Conservation (phyloP, 148 eudicot genomes). For the Fagopyrum homotropicum region DNA sequence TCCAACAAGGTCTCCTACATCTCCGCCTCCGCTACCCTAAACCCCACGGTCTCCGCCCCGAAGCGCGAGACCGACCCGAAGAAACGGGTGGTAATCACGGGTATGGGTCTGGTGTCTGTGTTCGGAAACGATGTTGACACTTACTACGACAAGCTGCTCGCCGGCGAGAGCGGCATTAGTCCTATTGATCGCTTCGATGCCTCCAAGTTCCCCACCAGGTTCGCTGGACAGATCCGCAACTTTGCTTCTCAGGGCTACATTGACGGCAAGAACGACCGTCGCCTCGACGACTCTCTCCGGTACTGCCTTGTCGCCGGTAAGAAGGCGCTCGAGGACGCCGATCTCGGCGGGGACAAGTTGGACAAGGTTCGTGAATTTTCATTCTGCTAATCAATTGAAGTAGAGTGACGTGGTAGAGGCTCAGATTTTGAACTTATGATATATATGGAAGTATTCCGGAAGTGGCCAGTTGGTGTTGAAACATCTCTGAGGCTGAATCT, state of each 20-base stretch:
- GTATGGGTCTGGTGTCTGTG: slow-evolving; percentile 88
- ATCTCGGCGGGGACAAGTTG: slow-evolving; percentile 49
- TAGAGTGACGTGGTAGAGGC: too few species aligned
- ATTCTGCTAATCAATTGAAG: too few species aligned
- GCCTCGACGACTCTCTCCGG: slow-evolving; percentile 53
- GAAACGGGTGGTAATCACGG: slow-evolving; percentile 86
- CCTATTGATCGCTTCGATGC: slow-evolving; percentile 81
- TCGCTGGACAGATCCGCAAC: slow-evolving; percentile 60
- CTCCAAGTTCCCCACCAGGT: slow-evolving; percentile 74
- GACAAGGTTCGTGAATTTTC: slow-evolving; percentile 30
- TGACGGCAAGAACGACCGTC: slow-evolving; percentile 58
- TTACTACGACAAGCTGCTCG: slow-evolving; percentile 65
- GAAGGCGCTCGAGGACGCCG: slow-evolving; percentile 53
- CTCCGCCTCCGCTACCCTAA: slow-evolving; percentile 22
- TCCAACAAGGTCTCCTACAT: slow-evolving; percentile 22
- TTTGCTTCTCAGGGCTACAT: slow-evolving; percentile 53
- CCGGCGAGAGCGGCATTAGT: slow-evolving; percentile 75
- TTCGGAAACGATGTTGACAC: slow-evolving; percentile 76
- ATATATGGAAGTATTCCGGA: too few species aligned
- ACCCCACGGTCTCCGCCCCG: slow-evolving; percentile 33
- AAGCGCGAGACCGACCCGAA: slow-evolving; percentile 86
- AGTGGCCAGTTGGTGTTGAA: too few species aligned
- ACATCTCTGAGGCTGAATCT: too few species aligned
- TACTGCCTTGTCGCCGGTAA: slow-evolving; percentile 74
- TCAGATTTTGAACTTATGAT: too few species aligned